Evolutionary conservation across 805 yeast species (phyloP).

Genomic region (Peterozyma xylosa): DNA sequence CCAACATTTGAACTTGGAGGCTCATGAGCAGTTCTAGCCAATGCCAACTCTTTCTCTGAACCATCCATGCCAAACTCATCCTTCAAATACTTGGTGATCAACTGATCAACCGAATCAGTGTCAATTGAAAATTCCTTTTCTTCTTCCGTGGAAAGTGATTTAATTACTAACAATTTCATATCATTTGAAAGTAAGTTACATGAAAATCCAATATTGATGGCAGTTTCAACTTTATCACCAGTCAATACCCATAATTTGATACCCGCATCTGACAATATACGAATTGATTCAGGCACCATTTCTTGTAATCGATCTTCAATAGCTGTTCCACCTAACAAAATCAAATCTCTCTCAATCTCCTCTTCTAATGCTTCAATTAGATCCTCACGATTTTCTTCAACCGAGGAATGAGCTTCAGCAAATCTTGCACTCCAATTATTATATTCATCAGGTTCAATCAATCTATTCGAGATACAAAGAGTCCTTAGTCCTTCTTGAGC

Average conservation of each 20-base stretch:
- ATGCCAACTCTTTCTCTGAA: slow-evolving; percentile 44
- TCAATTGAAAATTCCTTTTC: slow-evolving; percentile 16
- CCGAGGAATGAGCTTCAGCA: slow-evolving; percentile 57
- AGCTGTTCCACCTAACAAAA: slow-evolving; percentile 75
- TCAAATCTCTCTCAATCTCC: slow-evolving; percentile 58
- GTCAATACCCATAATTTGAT: slow-evolving; percentile 82
- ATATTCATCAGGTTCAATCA: slow-evolving; percentile 55
- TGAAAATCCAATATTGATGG: slow-evolving; percentile 80
- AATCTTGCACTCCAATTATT: slow-evolving; percentile 54
- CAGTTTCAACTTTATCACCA: slow-evolving; percentile 88
- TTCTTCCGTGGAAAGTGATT: slow-evolving; percentile 47
- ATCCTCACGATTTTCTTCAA: slow-evolving; percentile 55
- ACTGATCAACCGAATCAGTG: slow-evolving; percentile 16
- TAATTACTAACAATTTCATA: slow-evolving; percentile 65
- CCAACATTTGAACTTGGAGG: slow-evolving; percentile 65
- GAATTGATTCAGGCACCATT: slow-evolving; percentile 81
- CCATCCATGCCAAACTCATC: slow-evolving; percentile 56
- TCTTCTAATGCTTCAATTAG: slow-evolving; percentile 72
- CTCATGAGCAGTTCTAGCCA: slow-evolving; percentile 51
- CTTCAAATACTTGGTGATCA: slow-evolving; percentile 45
- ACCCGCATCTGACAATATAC: slow-evolving; percentile 64
- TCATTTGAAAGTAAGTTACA: slow-evolving; percentile 71
- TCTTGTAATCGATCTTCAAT: slow-evolving; percentile 81
- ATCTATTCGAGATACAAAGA: slow-evolving; percentile 69
- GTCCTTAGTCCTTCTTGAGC: slow-evolving; percentile 84